Evolutionary conservation across 2,329 filamentous ascomycete genomes (phyloP), one percentile per base, ranked within the genome.

Genomic region (Grosmannia clavigera): DNA sequence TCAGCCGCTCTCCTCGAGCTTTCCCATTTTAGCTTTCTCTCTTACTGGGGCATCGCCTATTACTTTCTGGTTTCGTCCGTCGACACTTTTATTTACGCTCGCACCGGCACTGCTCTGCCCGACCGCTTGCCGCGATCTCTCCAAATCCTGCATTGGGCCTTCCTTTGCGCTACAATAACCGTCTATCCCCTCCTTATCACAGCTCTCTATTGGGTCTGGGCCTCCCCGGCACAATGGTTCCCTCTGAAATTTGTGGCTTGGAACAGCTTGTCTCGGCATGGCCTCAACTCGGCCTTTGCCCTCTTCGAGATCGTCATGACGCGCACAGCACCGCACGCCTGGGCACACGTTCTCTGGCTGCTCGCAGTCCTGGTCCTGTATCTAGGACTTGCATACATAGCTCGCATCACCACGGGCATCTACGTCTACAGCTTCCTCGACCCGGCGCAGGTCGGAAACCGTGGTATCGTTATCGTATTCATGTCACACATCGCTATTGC

Each of bases 371-470:
- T 95, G 51, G 82, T 81, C 0, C 73, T 85, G 4, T 95, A 95
- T 70, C 78, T 92, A 12, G 81, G 75, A 0, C 74, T 95, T 19
- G 89, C 88, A 1, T 95, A 89, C 71, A 66, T 94, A 27, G 92
- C 87, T 0, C 72, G 81, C 62, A 82, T 81, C 5, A 85, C 84
- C 0, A 77, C 90, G 70, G 81, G 81, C 3, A 89, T 86, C 69
- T 95, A 92, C 70, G 80, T 87, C 0, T 95, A 95, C 73, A 70
- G 67, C 61, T 95, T 95, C 73, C 79, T 95, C n/a, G 79, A 95
- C 69, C 78, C 83, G 1, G 60, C 57, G 19, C 68, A 70, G 22
- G 71, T 80, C 57, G 77, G 78, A 19, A 69, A 76, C 33, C 29
- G 25, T 16, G 79, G 77, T 0, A 73, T 76, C 7, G 83, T 91